Base-by-base conservation (phyloP, 805 yeast species). In the Dipodascus geniculatus region DNA sequence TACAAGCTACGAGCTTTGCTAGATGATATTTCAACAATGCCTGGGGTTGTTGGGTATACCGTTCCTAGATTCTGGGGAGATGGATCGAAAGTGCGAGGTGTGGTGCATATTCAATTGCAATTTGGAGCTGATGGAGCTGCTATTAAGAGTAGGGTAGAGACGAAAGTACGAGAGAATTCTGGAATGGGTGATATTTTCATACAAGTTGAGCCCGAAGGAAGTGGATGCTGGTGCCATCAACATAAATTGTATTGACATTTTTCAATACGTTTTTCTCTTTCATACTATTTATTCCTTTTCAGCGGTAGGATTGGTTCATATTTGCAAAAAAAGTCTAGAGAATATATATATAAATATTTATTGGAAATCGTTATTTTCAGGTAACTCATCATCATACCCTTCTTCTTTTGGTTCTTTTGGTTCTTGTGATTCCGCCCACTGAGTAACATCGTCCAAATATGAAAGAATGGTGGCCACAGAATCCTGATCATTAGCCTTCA, bases 371-470 rank as follows among this genome's bases (percentile, higher is more conserved):
- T 38, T 38, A n/a, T 38, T 38, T 17, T 38, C 20, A 17, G 44
- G 44, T 16, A 38, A 3, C 8, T 38, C 44, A n/a, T 38, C 44
- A 38, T 38, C 44, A 38, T n/a, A 38, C 11, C 17, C 61, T 56
- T 82, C 87, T 60, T 88, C 97, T 24, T 79, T 77, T 0, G 98
- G 98, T 66, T 91, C 97, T 66, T 91, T 91, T 33, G 97, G 98
- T 68, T 93, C 99, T 68, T 93, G 98, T 2, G 81, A 72, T 66
- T 93, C 99, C 22, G 87, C 82, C 99, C 99, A 93, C 66, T 93
- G 99, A 0, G 99, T 93, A 24, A 91, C 85, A 66, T 93, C 99
- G 65, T 93, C 99, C 22, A 93, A 86, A 66, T 89, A 89, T 64
- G 95, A 85, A 59, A 93, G 74, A 53, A 93, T 91, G 0, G 89